phyloP scores from a whole-genome alignment of 768 basidiomycete genomes.

The Heimioporus sp. region DNA sequence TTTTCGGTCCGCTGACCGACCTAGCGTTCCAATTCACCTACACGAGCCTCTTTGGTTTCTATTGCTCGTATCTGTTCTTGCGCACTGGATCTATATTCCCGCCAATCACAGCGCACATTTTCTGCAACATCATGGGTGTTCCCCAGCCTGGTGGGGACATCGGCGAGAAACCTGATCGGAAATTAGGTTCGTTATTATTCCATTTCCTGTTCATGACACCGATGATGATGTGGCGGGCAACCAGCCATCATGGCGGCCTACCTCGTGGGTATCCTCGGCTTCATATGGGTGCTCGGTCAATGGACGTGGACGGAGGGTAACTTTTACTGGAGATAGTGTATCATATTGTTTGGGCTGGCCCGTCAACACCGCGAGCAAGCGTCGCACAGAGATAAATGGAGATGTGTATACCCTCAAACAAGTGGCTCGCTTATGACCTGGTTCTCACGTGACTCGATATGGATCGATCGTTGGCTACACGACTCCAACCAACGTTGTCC shows the following conservation, averaged over 20 bases:
- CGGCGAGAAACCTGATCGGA: conserved; percentile 46
- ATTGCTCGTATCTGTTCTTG: conserved; percentile 81
- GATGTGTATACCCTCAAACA: background rate
- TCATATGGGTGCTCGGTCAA: conserved; percentile 47
- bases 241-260: conserved; percentile 58
- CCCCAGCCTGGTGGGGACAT: conserved; percentile 67
- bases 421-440: too few species aligned
- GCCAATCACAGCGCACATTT: conserved; percentile 76
- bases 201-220: conserved; percentile 7
- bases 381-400: background rate
- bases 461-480: too few species aligned
- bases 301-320: conserved; percentile 45
- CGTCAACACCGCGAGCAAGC: conserved; percentile 1
- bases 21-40: conserved; percentile 86
- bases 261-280: conserved; percentile 56
- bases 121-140: conserved; percentile 94
- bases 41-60: conserved; percentile 91
- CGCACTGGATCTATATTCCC: conserved; percentile 82
- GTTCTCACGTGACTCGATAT: conserved; percentile 17
- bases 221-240: conserved; percentile 11
- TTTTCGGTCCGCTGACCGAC: conserved; percentile 13
- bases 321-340: conserved; percentile 41
- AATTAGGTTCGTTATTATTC: conserved; percentile 42
- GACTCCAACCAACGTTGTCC: conserved; percentile 11
- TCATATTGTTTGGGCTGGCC: conserved; percentile 8